Conservation (phyloP, 1,284 basidiomycete species). For the Apiotrichum gamsii region DNA sequence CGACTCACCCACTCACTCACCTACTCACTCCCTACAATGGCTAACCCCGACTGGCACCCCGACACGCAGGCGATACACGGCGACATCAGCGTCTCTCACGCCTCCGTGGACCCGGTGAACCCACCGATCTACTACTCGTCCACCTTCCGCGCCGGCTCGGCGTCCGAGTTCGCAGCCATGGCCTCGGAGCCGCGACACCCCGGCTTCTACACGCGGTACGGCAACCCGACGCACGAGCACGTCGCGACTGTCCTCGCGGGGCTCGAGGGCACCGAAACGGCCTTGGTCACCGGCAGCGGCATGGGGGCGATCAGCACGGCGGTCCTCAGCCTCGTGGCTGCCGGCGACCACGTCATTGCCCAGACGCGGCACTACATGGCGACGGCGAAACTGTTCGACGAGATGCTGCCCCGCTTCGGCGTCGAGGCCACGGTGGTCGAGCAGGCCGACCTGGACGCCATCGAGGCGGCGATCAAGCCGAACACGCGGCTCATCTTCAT, state of each 20-base stretch:
- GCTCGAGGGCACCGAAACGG: slow-evolving; percentile 12
- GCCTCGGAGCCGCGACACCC: slow-evolving; percentile 5
- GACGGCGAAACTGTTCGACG: slow-evolving; percentile 11
- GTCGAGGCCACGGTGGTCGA: slow-evolving; percentile 7
- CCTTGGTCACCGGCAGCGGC: slow-evolving; percentile 9
- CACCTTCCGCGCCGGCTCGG: slow-evolving; percentile 9
- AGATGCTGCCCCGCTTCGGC: slow-evolving; percentile 9
- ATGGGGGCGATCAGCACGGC: slow-evolving; percentile 13
- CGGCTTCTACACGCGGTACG: slow-evolving; percentile 13
- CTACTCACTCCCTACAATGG: background rate
- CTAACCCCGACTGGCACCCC: slow-evolving; percentile 4
- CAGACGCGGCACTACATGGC: slow-evolving; percentile 14
- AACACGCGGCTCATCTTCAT: slow-evolving; percentile 12
- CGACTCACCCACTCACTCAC: background rate
- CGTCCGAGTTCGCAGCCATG: slow-evolving; percentile 8
- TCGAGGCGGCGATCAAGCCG: slow-evolving; percentile 4
- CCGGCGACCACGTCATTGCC: slow-evolving; percentile 10
- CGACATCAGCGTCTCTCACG: background rate
- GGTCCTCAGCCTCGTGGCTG: slow-evolving; percentile 5
- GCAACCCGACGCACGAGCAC: slow-evolving; percentile 15
- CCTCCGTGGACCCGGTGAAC: slow-evolving; percentile 4
- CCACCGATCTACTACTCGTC: slow-evolving; percentile 14
- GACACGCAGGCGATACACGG: slow-evolving; percentile 11
- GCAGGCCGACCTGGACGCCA: slow-evolving; percentile 6
- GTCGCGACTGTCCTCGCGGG: slow-evolving; percentile 7